These are phyloP conservation scores for Barnettozyma sucrosica DNA, from an alignment of 805 yeast species.

Conservation along the genomic window DNA sequence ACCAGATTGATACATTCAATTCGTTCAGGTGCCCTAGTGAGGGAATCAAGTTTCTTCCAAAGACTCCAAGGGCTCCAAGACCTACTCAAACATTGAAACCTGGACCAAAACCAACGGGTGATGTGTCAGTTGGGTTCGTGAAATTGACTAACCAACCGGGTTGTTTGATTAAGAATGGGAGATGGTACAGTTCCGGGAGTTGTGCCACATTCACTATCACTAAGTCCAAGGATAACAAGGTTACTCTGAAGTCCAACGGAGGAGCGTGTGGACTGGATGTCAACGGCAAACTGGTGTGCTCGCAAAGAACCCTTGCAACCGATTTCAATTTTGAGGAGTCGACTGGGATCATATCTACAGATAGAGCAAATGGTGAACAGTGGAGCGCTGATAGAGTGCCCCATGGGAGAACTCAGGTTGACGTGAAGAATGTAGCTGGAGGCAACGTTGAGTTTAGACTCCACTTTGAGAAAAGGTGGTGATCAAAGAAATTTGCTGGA, in stretches of 20 bases:
- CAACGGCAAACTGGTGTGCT: constrained; percentile 12
- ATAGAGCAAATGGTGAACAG: background rate
- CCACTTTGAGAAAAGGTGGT: constrained; percentile 5
- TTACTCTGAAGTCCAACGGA: constrained; percentile 53
- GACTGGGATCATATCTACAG: constrained; percentile 1
- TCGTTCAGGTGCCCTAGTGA: constrained; percentile 58
- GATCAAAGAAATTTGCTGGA: background rate
- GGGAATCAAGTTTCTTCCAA: constrained; percentile 63
- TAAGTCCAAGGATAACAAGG: constrained; percentile 33
- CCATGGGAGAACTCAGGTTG: constrained; percentile 7
- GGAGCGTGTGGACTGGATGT: constrained; percentile 62
- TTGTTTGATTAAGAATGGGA: constrained; percentile 80
- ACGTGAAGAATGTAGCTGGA: constrained; percentile 5
- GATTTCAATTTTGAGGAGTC: constrained; percentile 6
- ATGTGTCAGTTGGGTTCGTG: constrained; percentile 39
- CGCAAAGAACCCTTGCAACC: constrained; percentile 1
- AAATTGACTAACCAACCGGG: constrained; percentile 51
- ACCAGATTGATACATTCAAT: constrained; percentile 53
- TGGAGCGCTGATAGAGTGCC: constrained; percentile 14
- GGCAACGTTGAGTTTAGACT: constrained; percentile 8
- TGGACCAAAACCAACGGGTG: constrained; percentile 28
- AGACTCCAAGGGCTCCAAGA: constrained; percentile 19
- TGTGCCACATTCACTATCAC: constrained; percentile 70
- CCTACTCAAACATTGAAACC: constrained; percentile 22
- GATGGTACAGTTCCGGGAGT: constrained; percentile 74